A percentile compares a stretch with the other conserved stretches of the same genome.
These are phyloP conservation scores for Didymosphaeria variabile DNA, from an alignment of 2,329 filamentous ascomycete genomes.

Conservation along the genomic window DNA sequence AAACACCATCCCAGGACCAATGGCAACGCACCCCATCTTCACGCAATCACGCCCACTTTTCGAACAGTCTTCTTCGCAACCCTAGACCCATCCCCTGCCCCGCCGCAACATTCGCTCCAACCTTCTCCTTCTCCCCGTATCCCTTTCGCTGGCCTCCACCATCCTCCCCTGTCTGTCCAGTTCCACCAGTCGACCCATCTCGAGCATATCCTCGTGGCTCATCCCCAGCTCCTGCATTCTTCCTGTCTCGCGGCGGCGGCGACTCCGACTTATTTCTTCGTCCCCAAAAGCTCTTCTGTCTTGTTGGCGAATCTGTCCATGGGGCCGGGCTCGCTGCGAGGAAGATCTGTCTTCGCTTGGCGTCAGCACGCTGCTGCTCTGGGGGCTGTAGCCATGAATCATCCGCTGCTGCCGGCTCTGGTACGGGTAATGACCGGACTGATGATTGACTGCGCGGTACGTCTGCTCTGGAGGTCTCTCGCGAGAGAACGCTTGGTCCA, in stretches of 20 bases:
- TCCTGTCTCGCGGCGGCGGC: not conserved
- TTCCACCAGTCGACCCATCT: not conserved
- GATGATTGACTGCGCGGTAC: not conserved
- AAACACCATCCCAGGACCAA: not conserved
- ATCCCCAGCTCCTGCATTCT: not conserved
- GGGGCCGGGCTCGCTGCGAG: not conserved
- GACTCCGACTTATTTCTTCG: not conserved
- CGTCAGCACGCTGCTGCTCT: not conserved
- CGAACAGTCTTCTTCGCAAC: slow-evolving; percentile 5
- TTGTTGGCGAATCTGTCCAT: not conserved
- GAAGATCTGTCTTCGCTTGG: slow-evolving; percentile 1
- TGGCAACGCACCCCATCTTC: not conserved
- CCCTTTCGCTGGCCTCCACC: slow-evolving; percentile 1
- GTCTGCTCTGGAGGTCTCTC: slow-evolving; percentile 1
- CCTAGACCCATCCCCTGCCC: not conserved
- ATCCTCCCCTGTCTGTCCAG: not conserved
- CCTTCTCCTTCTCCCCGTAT: not conserved
- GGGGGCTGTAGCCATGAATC: not conserved
- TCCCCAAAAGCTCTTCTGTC: slow-evolving; percentile 9
- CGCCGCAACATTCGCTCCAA: slow-evolving; percentile 7
- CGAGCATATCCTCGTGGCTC: slow-evolving; percentile 4
- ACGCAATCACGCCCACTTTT: not conserved
- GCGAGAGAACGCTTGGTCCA: not conserved
- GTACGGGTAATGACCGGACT: not conserved
- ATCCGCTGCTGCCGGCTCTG: not conserved